Base-by-base conservation (phyloP, 1,139 yeast species). In the Yamadazyma oceani region DNA sequence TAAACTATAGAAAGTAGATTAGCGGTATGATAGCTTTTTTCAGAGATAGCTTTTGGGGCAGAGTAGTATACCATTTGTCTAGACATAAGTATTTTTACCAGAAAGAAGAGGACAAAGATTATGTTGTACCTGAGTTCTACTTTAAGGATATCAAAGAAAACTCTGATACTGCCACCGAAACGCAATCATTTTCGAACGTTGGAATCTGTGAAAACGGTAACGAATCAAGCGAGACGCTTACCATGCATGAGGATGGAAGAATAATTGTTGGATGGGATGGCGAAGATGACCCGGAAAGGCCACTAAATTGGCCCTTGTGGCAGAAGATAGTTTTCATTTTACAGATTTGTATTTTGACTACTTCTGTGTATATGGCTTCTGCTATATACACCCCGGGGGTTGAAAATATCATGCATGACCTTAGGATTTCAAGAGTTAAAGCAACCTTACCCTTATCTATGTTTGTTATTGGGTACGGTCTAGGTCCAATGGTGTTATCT, bases 401-500 rank as follows among this genome's bases (percentile, higher is more conserved):
- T 15, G 58, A 55, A 9, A 50, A 64, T 21, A 56, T 80, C 34
- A 60, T 65, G 53, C 56, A 56, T 14, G 68, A 72, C 19, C 73
- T 76, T 40, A 46, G 55, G 11, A 61, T 74, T 2, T 57, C 71
- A 11, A 59, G 60, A 34, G 70, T 66, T n/a, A 65, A 62, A 3
- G 75, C 78, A 0, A 59, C 69, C 1, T 53, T 79, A 8, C 76
- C 78, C 7, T 58, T 60, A 27, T 44, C 63, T 3, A 34, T 55
- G 39, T 60, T 57, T 46, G 78, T 78, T 11, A 45, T 76, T 16
- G 84, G 82, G 2, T 77, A 75, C 46, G 82, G 80, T 24, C 33
- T 73, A 24, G 82, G 82, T 0, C 82, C 82, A 7, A 58, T 75
- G 65, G 40, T 77, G 1, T 68, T 76, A 38, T 66, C 80, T 2